Evolutionary conservation across 176 grass and related monocot species (phyloP).

Genomic region (Tillandsia fasciculata): DNA sequence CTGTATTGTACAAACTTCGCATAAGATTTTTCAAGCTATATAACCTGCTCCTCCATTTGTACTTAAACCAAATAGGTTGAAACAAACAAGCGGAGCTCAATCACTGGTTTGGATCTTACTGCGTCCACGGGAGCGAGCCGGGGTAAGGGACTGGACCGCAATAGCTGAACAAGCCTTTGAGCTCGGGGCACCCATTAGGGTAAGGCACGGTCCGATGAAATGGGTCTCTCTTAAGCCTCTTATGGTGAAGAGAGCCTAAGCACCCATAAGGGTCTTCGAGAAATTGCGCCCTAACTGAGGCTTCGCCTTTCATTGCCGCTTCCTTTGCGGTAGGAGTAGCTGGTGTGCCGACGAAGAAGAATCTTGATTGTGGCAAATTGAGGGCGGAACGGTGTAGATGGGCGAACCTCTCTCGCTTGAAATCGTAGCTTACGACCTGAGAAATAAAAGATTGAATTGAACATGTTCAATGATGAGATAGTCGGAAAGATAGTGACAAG

Average conservation of each 20-base stretch:
- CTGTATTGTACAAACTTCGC: too few relatives aligned
- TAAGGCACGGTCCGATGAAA: conserved; percentile 78
- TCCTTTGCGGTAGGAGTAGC: conserved; percentile 44
- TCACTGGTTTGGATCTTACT: conserved; percentile 16
- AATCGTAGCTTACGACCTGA: conserved; percentile 95
- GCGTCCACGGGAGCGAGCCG: conserved; percentile 66
- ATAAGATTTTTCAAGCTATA: too few relatives aligned
- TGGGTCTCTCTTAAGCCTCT: conserved; percentile 80
- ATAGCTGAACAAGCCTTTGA: conserved; percentile 75
- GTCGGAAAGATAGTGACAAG: background rate
- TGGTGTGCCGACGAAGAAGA: conserved; percentile 70
- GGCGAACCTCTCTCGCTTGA: conserved; percentile 77
- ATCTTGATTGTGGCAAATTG: conserved; percentile 68
- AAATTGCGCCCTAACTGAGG: conserved; percentile 56
- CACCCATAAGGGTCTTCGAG: conserved; percentile 90
- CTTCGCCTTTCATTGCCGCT: conserved; percentile 67
- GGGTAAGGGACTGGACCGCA: conserved; percentile 63
- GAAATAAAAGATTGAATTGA: background rate
- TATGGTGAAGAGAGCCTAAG: conserved; percentile 56
- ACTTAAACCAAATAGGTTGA: too few relatives aligned
- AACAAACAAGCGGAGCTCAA: too few relatives aligned
- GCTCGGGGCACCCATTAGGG: conserved; percentile 63
- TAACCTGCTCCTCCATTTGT: too few relatives aligned
- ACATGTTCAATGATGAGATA: conserved; percentile 5
- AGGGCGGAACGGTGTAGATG: conserved; percentile 67